A percentile compares a stretch with the other conserved stretches of the same genome.
These are phyloP conservation scores for Aureobasidium sp. DNA, from an alignment of 2,329 filamentous ascomycete species.

Conservation along the genomic window DNA sequence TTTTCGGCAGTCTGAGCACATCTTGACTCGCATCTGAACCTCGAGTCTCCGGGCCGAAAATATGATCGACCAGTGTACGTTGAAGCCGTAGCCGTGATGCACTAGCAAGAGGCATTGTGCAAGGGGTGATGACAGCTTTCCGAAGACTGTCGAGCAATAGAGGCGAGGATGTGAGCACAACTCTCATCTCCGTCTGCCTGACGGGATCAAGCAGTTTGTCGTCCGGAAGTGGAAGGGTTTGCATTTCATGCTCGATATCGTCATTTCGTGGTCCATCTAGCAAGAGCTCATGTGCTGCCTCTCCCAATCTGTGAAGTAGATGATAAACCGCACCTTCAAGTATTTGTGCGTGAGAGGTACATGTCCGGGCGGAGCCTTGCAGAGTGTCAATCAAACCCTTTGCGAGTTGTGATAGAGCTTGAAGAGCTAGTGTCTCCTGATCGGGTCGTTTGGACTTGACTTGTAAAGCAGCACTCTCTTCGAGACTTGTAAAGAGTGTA, in stretches of 20 bases:
- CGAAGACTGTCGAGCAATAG: conserved; percentile 37
- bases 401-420: conserved; percentile 23
- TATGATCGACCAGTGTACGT: conserved; percentile 37
- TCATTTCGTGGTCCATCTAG: conserved; percentile 28
- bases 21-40: conserved; percentile 24
- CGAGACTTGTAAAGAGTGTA: neutral
- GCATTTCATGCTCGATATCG: conserved; percentile 23
- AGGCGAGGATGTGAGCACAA: conserved; percentile 31
- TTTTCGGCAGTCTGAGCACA: conserved; percentile 28
- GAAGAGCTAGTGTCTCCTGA: conserved; percentile 17
- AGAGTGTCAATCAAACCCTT: conserved; percentile 30
- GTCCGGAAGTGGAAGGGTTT: conserved; percentile 12
- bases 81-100: conserved; percentile 38
- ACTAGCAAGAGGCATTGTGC: conserved; percentile 22
- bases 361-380: conserved; percentile 26
- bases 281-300: conserved; percentile 32
- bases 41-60: conserved; percentile 29
- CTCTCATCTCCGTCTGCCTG: conserved; percentile 20
- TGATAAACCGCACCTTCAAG: conserved; percentile 40
- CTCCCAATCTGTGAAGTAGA: conserved; percentile 34
- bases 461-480: conserved; percentile 21
- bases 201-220: conserved; percentile 23
- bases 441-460: neutral
- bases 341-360: conserved; percentile 29
- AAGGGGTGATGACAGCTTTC: conserved; percentile 32